phyloP scores from a whole-genome alignment of 371 early-diverging fungal species.

The Thermomucor indicae-seudaticae region DNA sequence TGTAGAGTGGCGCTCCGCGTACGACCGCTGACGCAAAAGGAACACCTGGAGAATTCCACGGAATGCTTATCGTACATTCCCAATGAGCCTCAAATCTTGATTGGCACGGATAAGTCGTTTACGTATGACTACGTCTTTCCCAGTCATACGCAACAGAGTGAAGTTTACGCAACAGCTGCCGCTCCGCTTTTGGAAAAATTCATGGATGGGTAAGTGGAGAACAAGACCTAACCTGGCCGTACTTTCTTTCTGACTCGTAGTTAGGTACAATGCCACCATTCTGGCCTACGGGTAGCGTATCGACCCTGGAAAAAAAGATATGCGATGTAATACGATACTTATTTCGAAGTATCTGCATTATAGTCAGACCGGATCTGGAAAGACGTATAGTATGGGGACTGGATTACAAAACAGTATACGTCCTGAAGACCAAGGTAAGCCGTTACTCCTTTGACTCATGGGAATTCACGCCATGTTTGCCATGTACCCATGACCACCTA shows the following conservation, averaged over 20 bases:
- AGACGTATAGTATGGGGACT: conserved; percentile 51
- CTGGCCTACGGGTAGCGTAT: conserved; percentile 91
- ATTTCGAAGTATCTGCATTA: not conserved
- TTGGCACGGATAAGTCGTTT: conserved; percentile 73
- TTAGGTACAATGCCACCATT: conserved; percentile 83
- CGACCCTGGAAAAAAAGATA: conserved; percentile 21
- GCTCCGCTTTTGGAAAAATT: conserved; percentile 79
- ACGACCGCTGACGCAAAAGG: conserved; percentile 77
- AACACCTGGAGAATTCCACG: conserved; percentile 64
- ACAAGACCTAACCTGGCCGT: not conserved
- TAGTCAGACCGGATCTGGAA: conserved; percentile 57
- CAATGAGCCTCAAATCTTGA: conserved; percentile 61
- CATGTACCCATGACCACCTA: not conserved
- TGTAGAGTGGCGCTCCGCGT: conserved; percentile 78
- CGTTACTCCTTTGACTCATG: not conserved
- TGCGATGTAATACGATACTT: not conserved
- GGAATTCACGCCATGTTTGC: not conserved
- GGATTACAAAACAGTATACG: conserved; percentile 28
- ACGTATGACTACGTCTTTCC: conserved; percentile 88
- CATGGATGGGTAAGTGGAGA: conserved; percentile 72
- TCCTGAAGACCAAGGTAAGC: conserved; percentile 30
- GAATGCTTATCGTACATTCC: conserved; percentile 73
- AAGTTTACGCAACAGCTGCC: conserved; percentile 72
- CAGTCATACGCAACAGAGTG: conserved; percentile 61
- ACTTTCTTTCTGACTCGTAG: not conserved